phyloP scores from a whole-genome alignment of 2,329 filamentous ascomycete genomes.

The Didymella pinodella region DNA sequence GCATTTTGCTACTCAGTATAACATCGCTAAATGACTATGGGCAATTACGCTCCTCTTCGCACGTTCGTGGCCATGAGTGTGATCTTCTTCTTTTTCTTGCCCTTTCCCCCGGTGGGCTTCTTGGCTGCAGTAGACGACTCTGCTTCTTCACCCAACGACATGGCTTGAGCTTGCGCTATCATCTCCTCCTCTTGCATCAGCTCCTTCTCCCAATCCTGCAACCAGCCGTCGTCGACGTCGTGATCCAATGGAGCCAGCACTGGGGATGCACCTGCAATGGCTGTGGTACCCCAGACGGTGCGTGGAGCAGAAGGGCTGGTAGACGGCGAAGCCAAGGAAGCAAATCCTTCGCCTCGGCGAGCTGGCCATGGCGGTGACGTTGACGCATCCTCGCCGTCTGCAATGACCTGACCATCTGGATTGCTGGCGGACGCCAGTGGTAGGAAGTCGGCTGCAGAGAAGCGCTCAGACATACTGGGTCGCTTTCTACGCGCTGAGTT shows the following conservation, averaged over 20 bases:
- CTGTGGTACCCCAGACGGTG: conserved; percentile 93
- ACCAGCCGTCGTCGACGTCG: conserved; percentile 78
- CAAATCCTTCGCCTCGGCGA: conserved; percentile 66
- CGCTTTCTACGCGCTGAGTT: conserved; percentile 70
- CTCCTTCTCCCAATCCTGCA: conserved; percentile 83
- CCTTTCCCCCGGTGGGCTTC: conserved; percentile 58
- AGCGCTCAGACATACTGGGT: conserved; percentile 61
- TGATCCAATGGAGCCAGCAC: conserved; percentile 56
- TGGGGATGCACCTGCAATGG: conserved; percentile 66
- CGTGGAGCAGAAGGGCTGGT: conserved; percentile 78
- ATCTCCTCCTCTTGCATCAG: conserved; percentile 67
- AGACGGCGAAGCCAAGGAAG: conserved; percentile 76
- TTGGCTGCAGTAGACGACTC: conserved; percentile 25
- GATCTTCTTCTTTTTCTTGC: conserved; percentile 73
- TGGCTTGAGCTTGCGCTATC: conserved; percentile 58
- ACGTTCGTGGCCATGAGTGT: conserved; percentile 73
- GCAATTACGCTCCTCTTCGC: conserved; percentile 59
- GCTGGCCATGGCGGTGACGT: conserved; percentile 60
- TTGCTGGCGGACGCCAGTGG: conserved; percentile 44
- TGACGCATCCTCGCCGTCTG: conserved; percentile 48
- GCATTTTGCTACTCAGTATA: conserved; percentile 38
- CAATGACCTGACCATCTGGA: conserved; percentile 33
- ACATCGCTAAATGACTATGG: conserved; percentile 19
- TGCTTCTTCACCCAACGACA: conserved; percentile 44
- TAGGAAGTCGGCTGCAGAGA: conserved; percentile 59